A percentile compares a stretch with the other conserved stretches of the same genome.
These are phyloP conservation scores for Rhodotorula taiwanensis DNA, from an alignment of 768 basidiomycete genomes.

Conservation along the genomic window DNA sequence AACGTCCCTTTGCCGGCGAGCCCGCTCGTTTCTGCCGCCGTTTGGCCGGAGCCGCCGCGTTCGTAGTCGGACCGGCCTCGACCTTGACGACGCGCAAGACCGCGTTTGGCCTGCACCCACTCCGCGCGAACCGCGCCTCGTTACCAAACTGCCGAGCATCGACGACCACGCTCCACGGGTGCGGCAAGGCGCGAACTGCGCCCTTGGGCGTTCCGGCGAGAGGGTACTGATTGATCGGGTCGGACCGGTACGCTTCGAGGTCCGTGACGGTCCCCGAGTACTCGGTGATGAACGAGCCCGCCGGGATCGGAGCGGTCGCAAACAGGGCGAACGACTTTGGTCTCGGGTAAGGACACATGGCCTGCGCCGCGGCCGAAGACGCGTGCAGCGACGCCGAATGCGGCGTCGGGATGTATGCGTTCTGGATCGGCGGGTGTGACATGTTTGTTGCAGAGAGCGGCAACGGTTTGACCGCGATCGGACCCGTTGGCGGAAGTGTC, in stretches of 20 bases:
- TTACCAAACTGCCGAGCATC: constrained; percentile 69
- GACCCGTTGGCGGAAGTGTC: constrained; percentile 6
- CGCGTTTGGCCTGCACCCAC: constrained; percentile 62
- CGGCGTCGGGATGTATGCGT: constrained; percentile 34
- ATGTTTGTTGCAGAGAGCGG: constrained; percentile 23
- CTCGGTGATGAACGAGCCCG: constrained; percentile 57
- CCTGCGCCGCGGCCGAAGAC: constrained; percentile 30
- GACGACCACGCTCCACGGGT: constrained; percentile 68
- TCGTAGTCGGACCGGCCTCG: constrained; percentile 17
- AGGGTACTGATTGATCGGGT: constrained; percentile 81
- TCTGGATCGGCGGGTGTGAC: constrained; percentile 27
- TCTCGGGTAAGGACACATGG: constrained; percentile 39
- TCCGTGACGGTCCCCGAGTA: constrained; percentile 61
- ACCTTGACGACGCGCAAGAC: constrained; percentile 52
- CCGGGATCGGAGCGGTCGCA: constrained; percentile 56
- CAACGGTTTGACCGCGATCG: constrained; percentile 37
- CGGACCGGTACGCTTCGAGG: constrained; percentile 61
- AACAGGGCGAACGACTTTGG: constrained; percentile 55
- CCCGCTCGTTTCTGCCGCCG: not conserved
- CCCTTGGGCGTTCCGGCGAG: constrained; percentile 68
- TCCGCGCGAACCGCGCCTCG: constrained; percentile 58
- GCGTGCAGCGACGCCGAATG: constrained; percentile 22
- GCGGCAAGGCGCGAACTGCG: constrained; percentile 69
- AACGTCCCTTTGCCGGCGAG: not conserved
- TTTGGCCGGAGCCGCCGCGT: not conserved